phyloP scores from a whole-genome alignment of 2,329 filamentous ascomycete species.

The Hymenoscyphus albidus region DNA sequence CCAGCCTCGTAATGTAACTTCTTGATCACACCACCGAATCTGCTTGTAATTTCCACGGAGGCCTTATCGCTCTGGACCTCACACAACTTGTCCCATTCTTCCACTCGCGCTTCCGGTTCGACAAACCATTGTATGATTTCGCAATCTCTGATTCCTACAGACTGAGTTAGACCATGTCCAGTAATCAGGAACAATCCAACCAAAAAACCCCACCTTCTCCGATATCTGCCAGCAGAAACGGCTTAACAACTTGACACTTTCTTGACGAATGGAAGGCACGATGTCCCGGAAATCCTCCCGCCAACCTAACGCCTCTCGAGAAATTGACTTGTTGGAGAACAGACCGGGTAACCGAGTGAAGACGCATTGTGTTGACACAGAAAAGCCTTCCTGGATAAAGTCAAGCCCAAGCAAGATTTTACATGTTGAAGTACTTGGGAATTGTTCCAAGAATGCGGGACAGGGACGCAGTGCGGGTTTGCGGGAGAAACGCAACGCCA shows the following conservation, averaged over 20 bases:
- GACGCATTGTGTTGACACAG: slow-evolving; percentile 47
- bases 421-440: slow-evolving; percentile 9
- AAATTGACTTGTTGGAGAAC: slow-evolving; percentile 50
- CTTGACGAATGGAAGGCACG: slow-evolving; percentile 29
- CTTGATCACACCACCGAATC: slow-evolving; percentile 93
- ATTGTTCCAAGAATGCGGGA: not conserved
- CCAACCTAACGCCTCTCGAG: slow-evolving; percentile 34
- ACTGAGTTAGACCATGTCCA: not conserved
- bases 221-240: slow-evolving; percentile 79
- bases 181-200: not conserved
- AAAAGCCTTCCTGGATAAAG: slow-evolving; percentile 6
- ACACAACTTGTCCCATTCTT: slow-evolving; percentile 96
- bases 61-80: slow-evolving; percentile 99
- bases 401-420: slow-evolving; percentile 9
- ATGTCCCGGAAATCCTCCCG: slow-evolving; percentile 17
- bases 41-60: slow-evolving; percentile 84
- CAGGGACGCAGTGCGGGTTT: not conserved
- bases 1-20: slow-evolving; percentile 94
- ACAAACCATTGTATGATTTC: slow-evolving; percentile 99
- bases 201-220: slow-evolving; percentile 61
- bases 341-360: slow-evolving; percentile 48
- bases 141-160: slow-evolving; percentile 87
- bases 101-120: slow-evolving; percentile 87
- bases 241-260: slow-evolving; percentile 56
- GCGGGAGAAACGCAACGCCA: too few relatives aligned